phyloP scores from a whole-genome alignment of 805 yeast genomes.

The Jamesozyma lodderae region DNA sequence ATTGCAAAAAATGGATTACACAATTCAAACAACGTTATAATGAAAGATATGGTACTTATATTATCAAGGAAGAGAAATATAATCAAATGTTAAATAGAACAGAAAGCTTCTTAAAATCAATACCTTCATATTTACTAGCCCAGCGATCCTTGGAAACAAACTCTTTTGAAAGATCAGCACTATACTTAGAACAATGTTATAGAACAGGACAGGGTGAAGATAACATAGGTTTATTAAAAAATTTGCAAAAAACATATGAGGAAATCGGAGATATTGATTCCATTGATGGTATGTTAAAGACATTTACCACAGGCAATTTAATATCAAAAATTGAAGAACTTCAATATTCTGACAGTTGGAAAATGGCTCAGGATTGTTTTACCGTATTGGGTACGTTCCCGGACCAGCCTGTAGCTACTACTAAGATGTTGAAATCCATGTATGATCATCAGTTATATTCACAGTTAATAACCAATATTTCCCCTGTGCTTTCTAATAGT shows the following conservation, averaged over 20 bases:
- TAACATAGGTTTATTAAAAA: constrained; percentile 29
- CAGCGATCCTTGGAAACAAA: constrained; percentile 72
- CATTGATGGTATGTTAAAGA: constrained; percentile 72
- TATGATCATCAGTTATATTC: constrained; percentile 71
- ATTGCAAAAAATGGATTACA: constrained; percentile 67
- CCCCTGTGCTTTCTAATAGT: constrained; percentile 37
- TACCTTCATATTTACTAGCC: constrained; percentile 68
- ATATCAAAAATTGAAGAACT: constrained; percentile 73
- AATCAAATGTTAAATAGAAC: constrained; percentile 30
- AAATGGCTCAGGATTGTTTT: constrained; percentile 77
- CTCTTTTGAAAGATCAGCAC: constrained; percentile 77
- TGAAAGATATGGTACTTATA: constrained; percentile 21
- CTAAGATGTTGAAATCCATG: constrained; percentile 59
- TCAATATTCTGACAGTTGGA: constrained; percentile 81
- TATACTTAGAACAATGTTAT: constrained; percentile 73
- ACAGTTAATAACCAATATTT: constrained; percentile 47
- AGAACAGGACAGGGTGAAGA: constrained; percentile 28
- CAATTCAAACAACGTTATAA: constrained; percentile 32
- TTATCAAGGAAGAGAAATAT: constrained; percentile 19
- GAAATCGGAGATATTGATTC: constrained; percentile 85
- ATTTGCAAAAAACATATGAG: constrained; percentile 72
- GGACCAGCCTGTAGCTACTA: constrained; percentile 32
- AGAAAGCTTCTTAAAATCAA: constrained; percentile 39
- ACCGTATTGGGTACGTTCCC: constrained; percentile 46
- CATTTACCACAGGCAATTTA: constrained; percentile 58